phyloP scores from a whole-genome alignment of 83 land plant species.

The Picea abies region DNA sequence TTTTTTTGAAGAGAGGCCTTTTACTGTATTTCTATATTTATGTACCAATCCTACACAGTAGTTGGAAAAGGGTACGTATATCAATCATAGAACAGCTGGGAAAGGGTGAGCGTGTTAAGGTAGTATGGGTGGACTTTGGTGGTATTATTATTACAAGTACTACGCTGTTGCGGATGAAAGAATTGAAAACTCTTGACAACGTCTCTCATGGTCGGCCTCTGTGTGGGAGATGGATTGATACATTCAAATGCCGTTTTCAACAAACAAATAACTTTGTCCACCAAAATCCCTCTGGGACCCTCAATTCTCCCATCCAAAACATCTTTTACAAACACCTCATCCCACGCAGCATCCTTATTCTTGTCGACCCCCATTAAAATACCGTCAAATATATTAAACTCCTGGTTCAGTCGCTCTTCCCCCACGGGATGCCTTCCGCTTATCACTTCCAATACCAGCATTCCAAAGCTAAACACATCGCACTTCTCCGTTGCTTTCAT shows the following conservation, averaged over 20 bases:
- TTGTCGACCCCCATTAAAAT: not conserved
- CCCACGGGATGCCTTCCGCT: constrained; percentile 25
- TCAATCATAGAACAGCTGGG: not conserved
- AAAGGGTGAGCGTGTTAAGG: not conserved
- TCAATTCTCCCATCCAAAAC: not conserved
- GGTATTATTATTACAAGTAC: not conserved
- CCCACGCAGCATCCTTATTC: not conserved
- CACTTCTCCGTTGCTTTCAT: constrained; percentile 20
- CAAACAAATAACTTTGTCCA: not conserved
- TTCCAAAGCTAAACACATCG: constrained; percentile 35
- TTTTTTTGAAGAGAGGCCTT: too few relatives aligned
- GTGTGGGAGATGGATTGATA: not conserved
- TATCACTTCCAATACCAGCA: constrained; percentile 18
- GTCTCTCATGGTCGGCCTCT: not conserved
- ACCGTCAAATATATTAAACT: not conserved
- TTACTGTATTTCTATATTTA: too few relatives aligned
- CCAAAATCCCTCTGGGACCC: not conserved
- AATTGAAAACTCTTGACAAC: not conserved
- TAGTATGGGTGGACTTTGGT: constrained; percentile 1
- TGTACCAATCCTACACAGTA: too few relatives aligned
- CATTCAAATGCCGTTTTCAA: not conserved
- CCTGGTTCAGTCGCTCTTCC: not conserved
- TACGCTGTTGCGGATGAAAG: not conserved
- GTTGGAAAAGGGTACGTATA: too few relatives aligned
- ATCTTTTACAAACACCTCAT: constrained; percentile 1